Evolutionary conservation across 2,329 filamentous ascomycete genomes (phyloP).

Genomic region (Hypomyces rosellus): DNA sequence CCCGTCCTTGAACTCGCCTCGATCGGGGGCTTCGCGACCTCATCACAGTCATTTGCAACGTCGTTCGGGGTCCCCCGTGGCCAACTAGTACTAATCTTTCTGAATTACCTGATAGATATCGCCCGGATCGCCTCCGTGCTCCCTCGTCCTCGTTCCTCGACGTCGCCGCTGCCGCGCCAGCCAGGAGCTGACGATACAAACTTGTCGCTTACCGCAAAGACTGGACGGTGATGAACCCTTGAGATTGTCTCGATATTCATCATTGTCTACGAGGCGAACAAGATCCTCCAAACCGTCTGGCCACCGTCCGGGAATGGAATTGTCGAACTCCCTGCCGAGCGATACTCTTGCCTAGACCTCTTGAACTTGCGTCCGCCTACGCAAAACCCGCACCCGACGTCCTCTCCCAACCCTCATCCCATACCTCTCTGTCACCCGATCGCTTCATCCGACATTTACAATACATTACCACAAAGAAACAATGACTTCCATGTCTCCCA

Average conservation of each 20-base stretch:
- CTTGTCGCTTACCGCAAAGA: conserved; percentile 30
- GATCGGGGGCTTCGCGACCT: conserved; percentile 5
- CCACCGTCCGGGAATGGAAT: conserved; percentile 19
- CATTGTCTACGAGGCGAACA: conserved; percentile 13
- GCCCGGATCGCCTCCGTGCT: conserved; percentile 6
- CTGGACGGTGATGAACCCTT: conserved; percentile 24
- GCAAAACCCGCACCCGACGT: conserved; percentile 29
- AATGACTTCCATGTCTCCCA: conserved; percentile 45
- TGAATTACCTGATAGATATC: conserved; percentile 5
- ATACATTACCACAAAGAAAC: conserved; percentile 22
- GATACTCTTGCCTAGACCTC: conserved; percentile 18
- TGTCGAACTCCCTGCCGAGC: conserved; percentile 19
- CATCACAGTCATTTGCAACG: conserved; percentile 2
- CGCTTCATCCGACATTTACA: conserved; percentile 14
- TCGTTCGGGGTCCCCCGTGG: conserved; percentile 1
- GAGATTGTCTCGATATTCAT: conserved; percentile 16
- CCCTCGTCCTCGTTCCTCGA: conserved; percentile 15
- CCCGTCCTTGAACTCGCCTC: conserved; percentile 4
- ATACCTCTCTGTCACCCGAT: conserved; percentile 15
- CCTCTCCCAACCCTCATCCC: conserved; percentile 17
- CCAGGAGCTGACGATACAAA: conserved; percentile 21
- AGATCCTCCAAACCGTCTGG: conserved; percentile 16
- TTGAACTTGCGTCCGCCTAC: conserved; percentile 18
- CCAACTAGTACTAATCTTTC: conserved; percentile 8
- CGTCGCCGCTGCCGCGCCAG: conserved; percentile 26